Conservation (phyloP, 164 flowering plant species). For the Sedum album region DNA sequence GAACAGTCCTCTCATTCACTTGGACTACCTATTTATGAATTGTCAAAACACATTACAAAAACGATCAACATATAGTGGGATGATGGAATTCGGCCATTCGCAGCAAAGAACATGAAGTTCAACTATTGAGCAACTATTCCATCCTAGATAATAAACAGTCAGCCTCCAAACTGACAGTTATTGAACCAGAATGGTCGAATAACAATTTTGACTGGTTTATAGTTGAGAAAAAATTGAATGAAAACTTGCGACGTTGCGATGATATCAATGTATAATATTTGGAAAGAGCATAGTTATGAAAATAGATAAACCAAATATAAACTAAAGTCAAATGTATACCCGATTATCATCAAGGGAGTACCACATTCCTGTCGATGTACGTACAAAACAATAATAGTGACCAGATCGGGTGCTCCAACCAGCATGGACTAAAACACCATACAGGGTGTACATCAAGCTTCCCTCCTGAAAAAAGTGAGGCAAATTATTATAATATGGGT, state of each 20-base stretch:
- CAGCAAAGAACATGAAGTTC: too few species aligned
- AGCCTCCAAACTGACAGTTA: background rate
- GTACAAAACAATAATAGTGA: constrained; percentile 10
- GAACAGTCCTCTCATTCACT: constrained; percentile 8
- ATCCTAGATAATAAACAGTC: background rate
- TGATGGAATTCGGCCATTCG: background rate
- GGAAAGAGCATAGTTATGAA: background rate
- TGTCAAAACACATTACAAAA: too few species aligned
- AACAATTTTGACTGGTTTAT: too few species aligned
- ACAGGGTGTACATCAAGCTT: constrained; percentile 8
- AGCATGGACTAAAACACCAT: constrained; percentile 11
- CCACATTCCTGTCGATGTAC: constrained; percentile 12
- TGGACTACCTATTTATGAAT: constrained; percentile 7
- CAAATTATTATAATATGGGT: too few species aligned
- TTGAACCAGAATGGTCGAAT: background rate
- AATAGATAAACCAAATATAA: background rate
- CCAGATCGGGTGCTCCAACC: constrained; percentile 12
- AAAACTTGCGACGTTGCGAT: too few species aligned
- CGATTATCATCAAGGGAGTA: constrained; percentile 8
- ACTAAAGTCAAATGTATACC: background rate
- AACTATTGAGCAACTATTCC: background rate
- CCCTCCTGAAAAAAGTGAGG: background rate
- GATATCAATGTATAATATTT: too few species aligned
- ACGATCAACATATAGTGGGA: background rate
- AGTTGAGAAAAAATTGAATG: too few species aligned